phyloP scores from a whole-genome alignment of 2,329 filamentous ascomycete species.

The Aspergillus texensis region DNA sequence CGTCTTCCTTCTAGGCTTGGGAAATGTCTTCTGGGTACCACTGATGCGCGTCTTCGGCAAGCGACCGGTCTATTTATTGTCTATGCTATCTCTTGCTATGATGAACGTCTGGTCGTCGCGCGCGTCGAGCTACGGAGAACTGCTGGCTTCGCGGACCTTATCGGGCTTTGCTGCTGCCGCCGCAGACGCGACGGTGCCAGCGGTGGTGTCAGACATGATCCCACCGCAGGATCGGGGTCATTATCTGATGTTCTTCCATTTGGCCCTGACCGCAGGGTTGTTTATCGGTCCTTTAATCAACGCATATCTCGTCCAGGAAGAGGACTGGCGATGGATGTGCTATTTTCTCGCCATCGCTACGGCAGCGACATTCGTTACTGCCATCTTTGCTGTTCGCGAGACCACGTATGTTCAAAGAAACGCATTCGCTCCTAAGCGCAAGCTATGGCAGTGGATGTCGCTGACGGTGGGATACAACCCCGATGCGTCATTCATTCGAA shows the following conservation, averaged over 20 bases:
- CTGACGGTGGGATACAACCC: constrained; percentile 24
- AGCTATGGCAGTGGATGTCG: constrained; percentile 25
- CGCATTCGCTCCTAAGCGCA: constrained; percentile 10
- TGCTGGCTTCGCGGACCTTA: constrained; percentile 31
- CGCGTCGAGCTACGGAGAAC: constrained; percentile 27
- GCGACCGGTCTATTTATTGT: constrained; percentile 40
- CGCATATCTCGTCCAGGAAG: constrained; percentile 27
- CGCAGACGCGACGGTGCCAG: constrained; percentile 40
- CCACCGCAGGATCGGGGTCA: constrained; percentile 37
- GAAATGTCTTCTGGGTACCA: constrained; percentile 30
- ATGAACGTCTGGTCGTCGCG: constrained; percentile 40
- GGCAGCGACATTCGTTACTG: constrained; percentile 19
- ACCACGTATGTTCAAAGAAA: constrained; percentile 21
- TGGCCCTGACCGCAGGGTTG: constrained; percentile 38
- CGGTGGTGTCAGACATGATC: constrained; percentile 41
- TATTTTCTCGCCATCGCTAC: constrained; percentile 27
- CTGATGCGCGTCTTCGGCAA: constrained; percentile 36
- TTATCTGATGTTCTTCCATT: constrained; percentile 43
- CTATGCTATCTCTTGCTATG: constrained; percentile 34
- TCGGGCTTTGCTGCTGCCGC: constrained; percentile 33
- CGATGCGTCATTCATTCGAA: constrained; percentile 27
- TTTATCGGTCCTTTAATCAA: constrained; percentile 42
- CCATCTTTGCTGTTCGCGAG: constrained; percentile 28
- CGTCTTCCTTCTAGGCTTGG: constrained; percentile 29
- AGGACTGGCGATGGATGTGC: constrained; percentile 32